Conservation (phyloP, 2,329 filamentous ascomycete genomes). For the Aspergillus ibericus region DNA sequence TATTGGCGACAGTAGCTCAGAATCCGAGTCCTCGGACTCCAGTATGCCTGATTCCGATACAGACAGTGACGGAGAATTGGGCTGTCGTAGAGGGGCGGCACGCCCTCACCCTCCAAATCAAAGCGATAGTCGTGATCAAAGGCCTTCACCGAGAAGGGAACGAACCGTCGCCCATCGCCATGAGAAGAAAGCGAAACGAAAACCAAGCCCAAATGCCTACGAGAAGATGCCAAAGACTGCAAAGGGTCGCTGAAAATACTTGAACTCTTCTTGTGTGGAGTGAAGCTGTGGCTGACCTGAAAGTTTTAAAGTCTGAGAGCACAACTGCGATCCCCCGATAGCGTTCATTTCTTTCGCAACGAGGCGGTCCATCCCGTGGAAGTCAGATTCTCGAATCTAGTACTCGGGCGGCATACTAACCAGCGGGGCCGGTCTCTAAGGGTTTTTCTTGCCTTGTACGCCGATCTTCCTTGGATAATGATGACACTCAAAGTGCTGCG, state of each 20-base stretch:
- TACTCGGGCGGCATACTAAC: neutral
- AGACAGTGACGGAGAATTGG: conserved; percentile 32
- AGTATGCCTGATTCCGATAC: conserved; percentile 54
- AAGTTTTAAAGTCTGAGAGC: neutral
- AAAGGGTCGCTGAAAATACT: conserved; percentile 16
- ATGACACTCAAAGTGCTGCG: neutral
- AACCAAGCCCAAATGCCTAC: conserved; percentile 49
- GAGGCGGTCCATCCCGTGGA: too few species aligned
- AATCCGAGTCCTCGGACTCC: conserved; percentile 52
- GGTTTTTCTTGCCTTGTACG: neutral
- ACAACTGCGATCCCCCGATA: too few species aligned
- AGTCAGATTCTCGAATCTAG: neutral
- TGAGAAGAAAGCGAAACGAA: conserved; percentile 29
- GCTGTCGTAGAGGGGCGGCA: neutral
- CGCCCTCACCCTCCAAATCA: conserved; percentile 10
- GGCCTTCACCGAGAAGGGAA: conserved; percentile 3
- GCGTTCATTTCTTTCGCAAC: too few species aligned
- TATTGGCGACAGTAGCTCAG: conserved; percentile 76
- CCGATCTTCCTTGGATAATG: neutral
- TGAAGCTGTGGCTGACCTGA: neutral
- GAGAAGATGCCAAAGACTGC: conserved; percentile 45
- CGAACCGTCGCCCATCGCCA: conserved; percentile 16
- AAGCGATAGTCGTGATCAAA: neutral
- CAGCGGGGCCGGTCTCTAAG: neutral
- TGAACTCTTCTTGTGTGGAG: neutral